Base-by-base conservation (phyloP, 2,329 filamentous ascomycete genomes). In the Helotiales sp. region DNA sequence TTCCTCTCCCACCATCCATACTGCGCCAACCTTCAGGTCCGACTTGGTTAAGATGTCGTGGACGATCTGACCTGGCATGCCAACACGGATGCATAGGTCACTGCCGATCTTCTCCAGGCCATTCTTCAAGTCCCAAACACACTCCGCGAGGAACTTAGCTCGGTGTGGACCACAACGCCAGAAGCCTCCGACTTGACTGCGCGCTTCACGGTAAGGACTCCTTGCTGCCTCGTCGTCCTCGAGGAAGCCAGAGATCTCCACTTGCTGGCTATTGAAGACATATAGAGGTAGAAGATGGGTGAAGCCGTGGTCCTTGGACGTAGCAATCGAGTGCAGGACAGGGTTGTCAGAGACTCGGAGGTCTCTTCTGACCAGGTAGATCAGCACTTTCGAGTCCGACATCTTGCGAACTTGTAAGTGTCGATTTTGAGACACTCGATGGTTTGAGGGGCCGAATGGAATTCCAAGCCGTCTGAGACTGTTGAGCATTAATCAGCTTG, bases 161-260 rank as follows among this genome's bases (percentile, higher is more conserved):
- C 90, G 81, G 66, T 89, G 83, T 5, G 84, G 85, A 2, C 90
- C 89, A 66, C 88, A 91, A 69, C 89, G 79, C 86, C 87, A 91
- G 68, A 90, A 89, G 1, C 79, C 76, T 12, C 81, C 87, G 3
- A 88, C 74, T n/a, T 77, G 71, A 65, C 87, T 90, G 57, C 81
- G 79, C 3, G 89, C 88, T 66, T 86, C 82, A 0, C 85, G 85
- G 61, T 89, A 92, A 0, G 90, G 90, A 6, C 81, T 88, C 49
- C 76, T 73, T 42, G 62, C 65, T 31, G 62, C 65, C 34, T 64
- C 54, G 49, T 73, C 66, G 10, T 77, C 74, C 46, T 74, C 73
- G n/a, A 93, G 73, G 66, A 93, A 90, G 1, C 90, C 90, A 0
- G 87, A 89, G 0, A 90, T 77, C 69, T 93, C 89, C 22, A 93